Evolutionary conservation across 1,284 basidiomycete species (phyloP), one percentile per base, ranked within the genome.

Genomic region (Pascua sp.): DNA sequence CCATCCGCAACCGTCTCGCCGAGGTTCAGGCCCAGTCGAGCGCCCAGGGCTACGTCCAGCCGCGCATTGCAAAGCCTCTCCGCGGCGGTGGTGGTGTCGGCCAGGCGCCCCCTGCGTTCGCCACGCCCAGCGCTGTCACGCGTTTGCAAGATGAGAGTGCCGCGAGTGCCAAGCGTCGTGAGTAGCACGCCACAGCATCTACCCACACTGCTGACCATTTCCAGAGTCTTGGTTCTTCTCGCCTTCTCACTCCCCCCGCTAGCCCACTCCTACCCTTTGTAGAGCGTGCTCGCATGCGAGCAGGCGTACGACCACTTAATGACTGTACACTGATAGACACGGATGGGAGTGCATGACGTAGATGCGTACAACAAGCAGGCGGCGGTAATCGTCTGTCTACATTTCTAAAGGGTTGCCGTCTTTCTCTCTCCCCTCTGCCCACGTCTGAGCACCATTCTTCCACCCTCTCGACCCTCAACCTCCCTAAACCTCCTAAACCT

Each of bases 61-160:
- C 76, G 5, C 81, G 95, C 47, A 98, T 98, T 65, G 95, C 95
- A 52, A 98, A 98, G 80, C 95, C 95, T 12, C 80, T 98, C 60
- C 85, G 95, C 64, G 94, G 94, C 16, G 93, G 92, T 36, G 90
- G 90, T 51, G 90, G 89, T 49, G 82, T 79, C 42, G 75, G 73
- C 37, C 44, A 42, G 18, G 36, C 37, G 36, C 78, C 79, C 32
- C 53, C 44, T 7, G 13, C 47, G 36, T 47, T 47, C 37, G 54
- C 54, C 40, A 62, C 56, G 52, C 57, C 61, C 4, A 32, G 24
- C 24, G 24, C 24, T 7, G 47, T 62, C 43, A 45, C 57, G 12
- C 79, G 84, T 58, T 67, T 76, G 38, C 77, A 63, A 56, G 56
- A 58, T 80, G 49, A 65, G 54, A 56, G 53, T 47, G 51, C 57